A percentile compares a stretch with the other conserved stretches of the same genome.
phyloP scores from a whole-genome alignment of 306 rosid species.

The Acacia confusa region DNA sequence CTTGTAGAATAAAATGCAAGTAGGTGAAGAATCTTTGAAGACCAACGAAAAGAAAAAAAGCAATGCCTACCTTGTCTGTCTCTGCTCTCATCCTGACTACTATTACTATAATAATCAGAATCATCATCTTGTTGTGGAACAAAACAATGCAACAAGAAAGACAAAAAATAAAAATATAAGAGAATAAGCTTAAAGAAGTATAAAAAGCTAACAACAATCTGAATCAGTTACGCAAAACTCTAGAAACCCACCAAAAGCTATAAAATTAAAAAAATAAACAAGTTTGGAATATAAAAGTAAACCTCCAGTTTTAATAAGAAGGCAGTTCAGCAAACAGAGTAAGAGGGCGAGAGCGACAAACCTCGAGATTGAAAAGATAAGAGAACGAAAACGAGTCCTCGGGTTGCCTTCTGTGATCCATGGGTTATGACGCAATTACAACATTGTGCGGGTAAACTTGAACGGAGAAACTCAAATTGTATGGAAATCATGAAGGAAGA shows the following conservation, averaged over 20 bases:
- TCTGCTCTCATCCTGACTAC: conserved; percentile 99
- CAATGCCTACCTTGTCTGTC: conserved; percentile 74
- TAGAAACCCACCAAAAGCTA: background rate
- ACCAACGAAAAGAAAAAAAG: conserved; percentile 5
- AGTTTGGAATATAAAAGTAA: background rate
- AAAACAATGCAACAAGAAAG: conserved; percentile 44
- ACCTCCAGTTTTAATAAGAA: background rate
- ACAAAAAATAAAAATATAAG: background rate
- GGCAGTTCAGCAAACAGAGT: conserved; percentile 10
- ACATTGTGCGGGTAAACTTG: conserved; percentile 28
- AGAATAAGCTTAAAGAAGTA: background rate
- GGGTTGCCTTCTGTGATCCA: conserved; percentile 69
- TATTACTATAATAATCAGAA: conserved; percentile 86
- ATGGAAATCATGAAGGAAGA: conserved; percentile 31
- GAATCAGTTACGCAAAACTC: conserved; percentile 21
- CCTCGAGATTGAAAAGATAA: conserved; percentile 84
- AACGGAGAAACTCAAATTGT: conserved; percentile 35
- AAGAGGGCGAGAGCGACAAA: conserved; percentile 26
- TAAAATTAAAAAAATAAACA: background rate
- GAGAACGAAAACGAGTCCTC: conserved; percentile 63
- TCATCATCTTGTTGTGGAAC: conserved; percentile 86
- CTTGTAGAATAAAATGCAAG: conserved; percentile 15
- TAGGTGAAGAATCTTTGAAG: conserved; percentile 9
- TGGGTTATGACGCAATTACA: conserved; percentile 28
- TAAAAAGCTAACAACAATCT: conserved; percentile 3